These are phyloP conservation scores for Wickerhamiella australiensis DNA, from an alignment of 805 yeast species.

Conservation along the genomic window DNA sequence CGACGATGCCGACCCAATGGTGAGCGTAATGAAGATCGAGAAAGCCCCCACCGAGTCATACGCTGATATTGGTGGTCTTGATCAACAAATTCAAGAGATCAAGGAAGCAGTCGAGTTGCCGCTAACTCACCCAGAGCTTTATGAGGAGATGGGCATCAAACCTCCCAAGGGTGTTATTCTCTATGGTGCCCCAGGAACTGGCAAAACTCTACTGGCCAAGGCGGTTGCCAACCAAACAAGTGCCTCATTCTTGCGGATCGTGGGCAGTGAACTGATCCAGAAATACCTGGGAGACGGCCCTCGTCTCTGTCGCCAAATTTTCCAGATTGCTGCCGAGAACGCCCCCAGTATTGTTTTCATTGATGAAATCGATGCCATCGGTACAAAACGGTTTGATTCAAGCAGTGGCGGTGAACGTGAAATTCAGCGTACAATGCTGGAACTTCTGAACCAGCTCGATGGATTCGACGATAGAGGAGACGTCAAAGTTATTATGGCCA, in stretches of 20 bases:
- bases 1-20: constrained; percentile 97
- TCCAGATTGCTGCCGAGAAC: constrained; percentile 91
- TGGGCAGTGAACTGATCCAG: constrained; percentile 93
- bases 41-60: constrained; percentile 95
- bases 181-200: constrained; percentile 98
- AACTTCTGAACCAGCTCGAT: constrained; percentile 84
- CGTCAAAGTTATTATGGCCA: constrained; percentile 96
- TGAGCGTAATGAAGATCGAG: constrained; percentile 92
- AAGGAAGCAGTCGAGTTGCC: constrained; percentile 96
- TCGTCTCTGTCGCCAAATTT: constrained; percentile 80
- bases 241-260: constrained; percentile 90
- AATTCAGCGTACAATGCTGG: constrained; percentile 96
- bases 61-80: constrained; percentile 95
- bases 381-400: constrained; percentile 90
- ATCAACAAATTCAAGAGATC: constrained; percentile 90
- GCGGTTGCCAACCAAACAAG: constrained; percentile 98
- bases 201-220: constrained; percentile 87
- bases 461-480: constrained; percentile 97
- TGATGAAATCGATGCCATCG: constrained; percentile 98
- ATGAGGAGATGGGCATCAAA: constrained; percentile 97
- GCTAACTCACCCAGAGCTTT: constrained; percentile 87
- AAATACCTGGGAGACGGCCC: constrained; percentile 98
- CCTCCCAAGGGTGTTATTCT: constrained; percentile 97
- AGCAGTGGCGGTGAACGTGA: constrained; percentile 94
- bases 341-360: constrained; percentile 98